These are phyloP conservation scores for Daldinia eschscholtzii DNA, from an alignment of 2,329 filamentous ascomycete genomes.

Conservation along the genomic window DNA sequence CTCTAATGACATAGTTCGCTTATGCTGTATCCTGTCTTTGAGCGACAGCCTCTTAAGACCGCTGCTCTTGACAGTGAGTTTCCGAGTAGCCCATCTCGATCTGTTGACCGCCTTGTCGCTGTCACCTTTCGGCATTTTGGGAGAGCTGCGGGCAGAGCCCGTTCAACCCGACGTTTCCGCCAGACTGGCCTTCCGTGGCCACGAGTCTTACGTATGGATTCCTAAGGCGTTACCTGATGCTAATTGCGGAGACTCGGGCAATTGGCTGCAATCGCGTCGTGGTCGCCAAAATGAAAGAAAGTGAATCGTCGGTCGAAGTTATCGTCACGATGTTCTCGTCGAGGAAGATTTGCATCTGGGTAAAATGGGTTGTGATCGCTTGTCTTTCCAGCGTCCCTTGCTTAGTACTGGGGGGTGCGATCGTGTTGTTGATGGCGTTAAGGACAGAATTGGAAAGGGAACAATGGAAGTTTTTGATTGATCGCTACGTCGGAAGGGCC, in stretches of 20 bases:
- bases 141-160: conserved; percentile 58
- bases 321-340: conserved; percentile 21
- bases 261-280: conserved; percentile 39
- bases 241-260: conserved; percentile 24
- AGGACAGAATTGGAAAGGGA: conserved; percentile 45
- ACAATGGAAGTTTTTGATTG: conserved; percentile 47
- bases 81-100: conserved; percentile 96
- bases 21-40: conserved; percentile 76
- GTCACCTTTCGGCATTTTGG: conserved; percentile 55
- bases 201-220: conserved; percentile 30
- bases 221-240: conserved; percentile 15
- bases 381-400: conserved; percentile 32
- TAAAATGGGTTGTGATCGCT: conserved; percentile 31
- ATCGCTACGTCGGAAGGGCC: conserved; percentile 44
- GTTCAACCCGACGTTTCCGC: conserved; percentile 58
- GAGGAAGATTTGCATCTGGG: conserved; percentile 30
- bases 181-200: conserved; percentile 56
- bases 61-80: conserved; percentile 80
- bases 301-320: conserved; percentile 24
- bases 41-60: conserved; percentile 85
- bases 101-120: conserved; percentile 72
- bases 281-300: conserved; percentile 30
- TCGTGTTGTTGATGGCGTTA: conserved; percentile 45
- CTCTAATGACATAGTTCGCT: conserved; percentile 71
- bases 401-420: conserved; percentile 35